phyloP scores from a whole-genome alignment of 106 monocot species.

The Cymbidium sinense region DNA sequence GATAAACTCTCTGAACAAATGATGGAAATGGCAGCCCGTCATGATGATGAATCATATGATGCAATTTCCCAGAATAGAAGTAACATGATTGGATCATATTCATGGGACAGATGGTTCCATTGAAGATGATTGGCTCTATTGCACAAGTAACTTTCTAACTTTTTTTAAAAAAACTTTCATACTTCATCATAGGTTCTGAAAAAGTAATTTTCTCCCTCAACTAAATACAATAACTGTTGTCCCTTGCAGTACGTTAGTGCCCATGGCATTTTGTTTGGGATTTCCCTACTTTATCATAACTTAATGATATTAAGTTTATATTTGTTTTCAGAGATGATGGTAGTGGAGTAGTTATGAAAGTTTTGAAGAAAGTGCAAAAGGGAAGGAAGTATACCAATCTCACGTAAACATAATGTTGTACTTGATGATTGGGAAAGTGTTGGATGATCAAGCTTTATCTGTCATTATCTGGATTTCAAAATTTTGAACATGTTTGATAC shows the following conservation, averaged over 20 bases:
- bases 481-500: background rate
- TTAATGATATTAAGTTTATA: background rate
- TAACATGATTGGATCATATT: conserved; percentile 7
- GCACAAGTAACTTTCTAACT: conserved; percentile 39
- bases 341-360: conserved; percentile 55
- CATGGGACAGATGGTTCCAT: conserved; percentile 14
- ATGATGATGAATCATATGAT: conserved; percentile 24
- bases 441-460: conserved; percentile 12
- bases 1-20: conserved; percentile 68
- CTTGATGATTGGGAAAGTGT: conserved; percentile 21
- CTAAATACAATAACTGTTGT: no score
- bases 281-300: background rate
- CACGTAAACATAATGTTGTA: conserved; percentile 24
- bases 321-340: conserved; percentile 77
- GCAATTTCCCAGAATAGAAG: conserved; percentile 7
- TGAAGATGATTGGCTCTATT: conserved; percentile 66
- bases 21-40: conserved; percentile 68
- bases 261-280: background rate
- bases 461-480: background rate
- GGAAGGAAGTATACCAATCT: conserved; percentile 64
- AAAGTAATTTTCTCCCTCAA: no score
- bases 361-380: conserved; percentile 78
- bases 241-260: background rate
- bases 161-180: background rate
- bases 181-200: background rate